phyloP scores from a whole-genome alignment of 768 basidiomycete genomes.

The Leccinum disarticulatum region DNA sequence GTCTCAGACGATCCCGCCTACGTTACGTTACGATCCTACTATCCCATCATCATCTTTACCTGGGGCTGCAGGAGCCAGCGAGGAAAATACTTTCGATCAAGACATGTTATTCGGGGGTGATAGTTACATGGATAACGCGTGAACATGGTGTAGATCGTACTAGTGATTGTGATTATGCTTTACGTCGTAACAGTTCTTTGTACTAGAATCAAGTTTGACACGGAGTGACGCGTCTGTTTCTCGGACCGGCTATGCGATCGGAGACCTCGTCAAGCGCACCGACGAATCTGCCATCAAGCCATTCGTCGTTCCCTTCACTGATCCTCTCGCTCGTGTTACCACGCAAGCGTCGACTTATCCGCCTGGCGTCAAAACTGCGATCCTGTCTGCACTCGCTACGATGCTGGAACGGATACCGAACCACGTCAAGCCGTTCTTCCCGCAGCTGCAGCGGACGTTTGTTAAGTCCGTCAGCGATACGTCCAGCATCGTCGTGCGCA shows the following conservation, averaged over 20 bases:
- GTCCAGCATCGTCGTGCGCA: constrained; percentile 74
- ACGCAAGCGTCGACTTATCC: constrained; percentile 89
- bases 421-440: constrained; percentile 98
- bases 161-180: no score
- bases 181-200: no score
- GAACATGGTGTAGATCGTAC: no score
- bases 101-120: no score
- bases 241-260: constrained; percentile 21
- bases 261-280: constrained; percentile 91
- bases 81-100: no score
- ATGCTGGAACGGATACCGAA: constrained; percentile 85
- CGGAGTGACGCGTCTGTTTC: no score
- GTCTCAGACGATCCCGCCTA: no score
- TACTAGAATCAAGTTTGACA: no score
- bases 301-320: constrained; percentile 93
- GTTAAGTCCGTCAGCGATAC: constrained; percentile 89
- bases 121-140: no score
- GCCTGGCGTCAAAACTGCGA: constrained; percentile 89
- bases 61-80: no score
- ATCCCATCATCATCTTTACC: no score
- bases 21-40: no score
- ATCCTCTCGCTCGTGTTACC: constrained; percentile 92
- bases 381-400: constrained; percentile 79
- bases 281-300: constrained; percentile 87
- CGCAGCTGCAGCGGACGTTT: constrained; percentile 94